Percentiles rank a stretch among this genome's conserved stretches.
Conservation (phyloP, 208 protist species). For the Leishmania guyanensis region DNA sequence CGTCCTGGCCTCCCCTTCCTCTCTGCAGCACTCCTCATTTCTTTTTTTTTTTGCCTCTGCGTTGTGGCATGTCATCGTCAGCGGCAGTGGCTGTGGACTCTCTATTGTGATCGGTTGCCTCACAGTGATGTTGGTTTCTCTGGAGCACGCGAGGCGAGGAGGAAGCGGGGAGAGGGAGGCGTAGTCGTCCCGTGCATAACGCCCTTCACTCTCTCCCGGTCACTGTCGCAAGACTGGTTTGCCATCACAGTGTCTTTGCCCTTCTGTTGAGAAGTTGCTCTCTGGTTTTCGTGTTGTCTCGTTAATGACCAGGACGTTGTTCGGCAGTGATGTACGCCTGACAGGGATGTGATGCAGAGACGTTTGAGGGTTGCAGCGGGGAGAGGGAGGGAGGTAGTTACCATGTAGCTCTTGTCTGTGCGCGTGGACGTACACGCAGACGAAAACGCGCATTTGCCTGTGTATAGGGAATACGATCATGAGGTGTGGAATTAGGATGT, state of each 20-base stretch:
- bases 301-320: not conserved
- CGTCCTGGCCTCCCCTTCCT: not conserved
- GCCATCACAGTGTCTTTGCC: not conserved
- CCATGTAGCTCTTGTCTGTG: not conserved
- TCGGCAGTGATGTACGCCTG: not conserved
- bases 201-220: not conserved
- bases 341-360: not conserved
- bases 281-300: not conserved
- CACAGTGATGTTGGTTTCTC: not conserved
- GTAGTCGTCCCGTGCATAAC: not conserved
- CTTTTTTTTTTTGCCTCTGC: not conserved
- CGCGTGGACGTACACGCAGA: not conserved
- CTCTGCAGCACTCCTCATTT: not conserved
- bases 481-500: not conserved
- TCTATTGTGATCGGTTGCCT: not conserved
- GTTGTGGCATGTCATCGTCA: not conserved
- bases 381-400: too few relatives aligned
- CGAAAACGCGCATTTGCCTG: not conserved
- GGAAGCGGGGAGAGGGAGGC: not conserved
- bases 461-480: not conserved
- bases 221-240: not conserved
- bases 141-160: not conserved
- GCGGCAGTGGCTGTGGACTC: not conserved
- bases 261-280: not conserved
- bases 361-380: not conserved